Evolutionary conservation across 2,329 filamentous ascomycete species (phyloP).

Genomic region (Diaporthe batatas): DNA sequence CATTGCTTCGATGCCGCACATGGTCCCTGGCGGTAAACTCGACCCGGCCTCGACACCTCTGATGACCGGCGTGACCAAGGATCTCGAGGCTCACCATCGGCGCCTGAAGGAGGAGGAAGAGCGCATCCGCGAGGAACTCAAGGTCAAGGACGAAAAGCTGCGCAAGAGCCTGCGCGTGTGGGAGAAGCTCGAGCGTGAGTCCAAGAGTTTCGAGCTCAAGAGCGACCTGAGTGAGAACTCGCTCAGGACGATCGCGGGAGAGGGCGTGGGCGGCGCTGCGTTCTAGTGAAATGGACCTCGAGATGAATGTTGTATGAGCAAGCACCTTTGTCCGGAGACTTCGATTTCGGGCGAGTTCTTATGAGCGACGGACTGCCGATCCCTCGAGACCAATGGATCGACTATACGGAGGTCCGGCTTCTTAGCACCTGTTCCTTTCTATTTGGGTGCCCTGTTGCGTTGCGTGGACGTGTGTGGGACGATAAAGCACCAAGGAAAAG

Average conservation of each 20-base stretch:
- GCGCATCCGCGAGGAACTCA: slow-evolving; percentile 66
- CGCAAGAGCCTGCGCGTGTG: slow-evolving; percentile 66
- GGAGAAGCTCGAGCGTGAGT: slow-evolving; percentile 68
- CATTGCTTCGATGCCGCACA: slow-evolving; percentile 63
- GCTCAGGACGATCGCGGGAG: slow-evolving; percentile 69
- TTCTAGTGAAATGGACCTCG: slow-evolving; percentile 54
- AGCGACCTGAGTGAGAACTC: slow-evolving; percentile 69
- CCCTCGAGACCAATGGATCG: too few relatives aligned
- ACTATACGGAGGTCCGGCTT: too few relatives aligned
- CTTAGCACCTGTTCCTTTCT: not conserved
- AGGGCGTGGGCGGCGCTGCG: slow-evolving; percentile 67
- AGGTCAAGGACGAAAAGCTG: slow-evolving; percentile 66
- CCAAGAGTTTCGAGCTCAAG: slow-evolving; percentile 66
- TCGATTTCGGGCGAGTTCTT: not conserved
- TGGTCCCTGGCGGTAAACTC: slow-evolving; percentile 68
- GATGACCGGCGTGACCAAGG: slow-evolving; percentile 63
- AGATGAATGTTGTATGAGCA: not conserved
- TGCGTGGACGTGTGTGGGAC: not conserved
- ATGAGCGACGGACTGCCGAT: not conserved
- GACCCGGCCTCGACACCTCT: slow-evolving; percentile 62
- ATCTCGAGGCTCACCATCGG: slow-evolving; percentile 66
- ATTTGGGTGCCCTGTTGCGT: not conserved
- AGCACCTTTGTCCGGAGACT: not conserved
- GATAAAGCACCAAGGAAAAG: not conserved
- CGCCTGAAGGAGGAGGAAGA: slow-evolving; percentile 71